Base-by-base conservation (phyloP, 768 basidiomycete species). In the Clathrus columnatus region DNA sequence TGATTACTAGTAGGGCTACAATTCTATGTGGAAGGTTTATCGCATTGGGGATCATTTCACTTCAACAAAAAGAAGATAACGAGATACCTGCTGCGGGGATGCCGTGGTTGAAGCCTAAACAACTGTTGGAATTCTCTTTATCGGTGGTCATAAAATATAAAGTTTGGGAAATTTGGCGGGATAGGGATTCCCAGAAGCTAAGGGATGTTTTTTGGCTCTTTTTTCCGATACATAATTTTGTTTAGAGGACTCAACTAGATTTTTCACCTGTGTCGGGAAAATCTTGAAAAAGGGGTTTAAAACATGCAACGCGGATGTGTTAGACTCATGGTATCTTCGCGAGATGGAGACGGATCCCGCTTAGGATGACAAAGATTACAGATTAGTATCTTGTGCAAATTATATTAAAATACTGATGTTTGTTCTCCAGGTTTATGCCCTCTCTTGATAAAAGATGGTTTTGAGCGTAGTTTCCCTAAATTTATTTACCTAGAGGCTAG, bases 101-200 rank as follows among this genome's bases (percentile, higher is more conserved):
- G 16, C 21, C 62, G 29, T 65, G 64, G 62, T 27, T 63, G 2
- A 29, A 36, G 21, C 61, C 62, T 1, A 62, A 60, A 16, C 27
- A 44, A 51, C 54, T 27, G 18, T 46, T 61, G 26, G 55, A 62
- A 36, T 46, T 57, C 7, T 23, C 18, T 23, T 51, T 7, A 30
- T 42, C 36, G n/a, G 60, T 59, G 11, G 8, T 58, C 5, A 17
- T 65, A 7, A 54, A 58, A 21, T 51, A 49, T n/a, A 60, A 56
- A 7, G 36, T 56, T 5, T 58, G 55, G 51, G 54, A 43, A 46
- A 29, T 50, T 11, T 60, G 2, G 30, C 43, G 26, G 50, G 48
- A 7, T 65, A 61, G 62, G 64, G 60, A 2, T 14, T 58, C 11
- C 17, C 49, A 3, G 57, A 51, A 6, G n/a, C 57, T 21, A 57